Conservation (phyloP, 1,139 yeast genomes). For the Ogataea hybrid region DNA sequence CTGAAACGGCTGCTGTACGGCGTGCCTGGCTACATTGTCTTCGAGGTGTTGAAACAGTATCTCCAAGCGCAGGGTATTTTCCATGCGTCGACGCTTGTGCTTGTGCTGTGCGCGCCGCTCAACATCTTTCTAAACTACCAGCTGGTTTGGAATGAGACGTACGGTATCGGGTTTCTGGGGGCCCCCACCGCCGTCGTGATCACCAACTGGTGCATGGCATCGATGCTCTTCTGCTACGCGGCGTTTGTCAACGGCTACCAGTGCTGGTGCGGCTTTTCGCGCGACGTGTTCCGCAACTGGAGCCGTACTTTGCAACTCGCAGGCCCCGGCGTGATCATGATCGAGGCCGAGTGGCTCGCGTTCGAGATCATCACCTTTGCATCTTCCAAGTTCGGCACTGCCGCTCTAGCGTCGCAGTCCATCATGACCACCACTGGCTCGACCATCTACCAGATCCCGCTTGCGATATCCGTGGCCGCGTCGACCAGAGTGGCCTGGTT, state of each 20-base stretch:
- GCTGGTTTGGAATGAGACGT: conserved; percentile 56
- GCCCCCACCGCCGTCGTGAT: conserved; percentile 74
- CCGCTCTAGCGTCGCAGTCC: conserved; percentile 69
- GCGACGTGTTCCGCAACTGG: conserved; percentile 50
- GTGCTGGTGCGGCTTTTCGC: conserved; percentile 53
- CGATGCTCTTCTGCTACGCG: conserved; percentile 45
- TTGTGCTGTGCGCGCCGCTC: conserved; percentile 67
- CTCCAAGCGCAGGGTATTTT: conserved; percentile 77
- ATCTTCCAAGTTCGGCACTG: conserved; percentile 64
- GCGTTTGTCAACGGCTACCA: conserved; percentile 48
- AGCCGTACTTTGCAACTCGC: conserved; percentile 49
- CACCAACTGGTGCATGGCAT: conserved; percentile 68
- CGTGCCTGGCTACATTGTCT: conserved; percentile 68
- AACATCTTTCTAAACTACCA: conserved; percentile 62
- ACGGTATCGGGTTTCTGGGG: conserved; percentile 70
- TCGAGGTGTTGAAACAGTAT: conserved; percentile 70
- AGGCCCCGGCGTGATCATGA: conserved; percentile 62
- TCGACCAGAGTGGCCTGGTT: conserved; percentile 79
- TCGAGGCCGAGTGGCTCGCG: conserved; percentile 69
- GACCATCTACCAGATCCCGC: conserved; percentile 68
- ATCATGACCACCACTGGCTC: conserved; percentile 69
- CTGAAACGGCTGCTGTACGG: conserved; percentile 55
- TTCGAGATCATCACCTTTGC: conserved; percentile 62
- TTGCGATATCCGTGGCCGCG: conserved; percentile 71
- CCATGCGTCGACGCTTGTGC: conserved; percentile 73